Evolutionary conservation across 1,284 basidiomycete genomes (phyloP).

Genomic region (Sphaerobolus stellatus): DNA sequence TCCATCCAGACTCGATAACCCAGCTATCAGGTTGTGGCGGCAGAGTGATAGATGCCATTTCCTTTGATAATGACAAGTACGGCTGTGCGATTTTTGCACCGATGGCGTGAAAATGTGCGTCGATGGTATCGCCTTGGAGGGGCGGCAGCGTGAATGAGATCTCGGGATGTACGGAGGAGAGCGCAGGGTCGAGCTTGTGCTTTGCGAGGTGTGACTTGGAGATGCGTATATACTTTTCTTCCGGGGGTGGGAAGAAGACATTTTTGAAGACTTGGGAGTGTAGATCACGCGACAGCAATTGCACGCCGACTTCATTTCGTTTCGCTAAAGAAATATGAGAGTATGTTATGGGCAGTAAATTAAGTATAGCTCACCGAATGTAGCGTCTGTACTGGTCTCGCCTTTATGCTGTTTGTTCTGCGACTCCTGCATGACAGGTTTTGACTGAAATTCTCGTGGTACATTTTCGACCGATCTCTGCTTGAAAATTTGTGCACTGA

Average conservation of each 20-base stretch:
- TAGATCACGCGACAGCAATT: conserved; percentile 79
- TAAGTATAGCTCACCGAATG: no score
- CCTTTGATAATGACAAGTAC: conserved; percentile 74
- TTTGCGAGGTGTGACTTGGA: conserved; percentile 75
- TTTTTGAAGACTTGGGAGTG: conserved; percentile 86
- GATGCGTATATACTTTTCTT: conserved; percentile 65
- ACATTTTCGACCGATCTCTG: no score
- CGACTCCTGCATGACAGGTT: no score
- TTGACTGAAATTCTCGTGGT: no score
- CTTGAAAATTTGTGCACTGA: no score
- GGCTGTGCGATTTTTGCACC: conserved; percentile 76
- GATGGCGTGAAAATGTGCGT: conserved; percentile 88
- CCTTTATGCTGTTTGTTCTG: no score
- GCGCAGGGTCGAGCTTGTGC: conserved; percentile 79
- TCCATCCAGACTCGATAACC: conserved; percentile 84
- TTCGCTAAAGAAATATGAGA: no score
- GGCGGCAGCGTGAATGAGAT: conserved; percentile 81
- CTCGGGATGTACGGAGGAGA: conserved; percentile 79
- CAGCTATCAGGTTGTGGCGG: conserved; percentile 69
- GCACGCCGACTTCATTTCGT: conserved; percentile 88
- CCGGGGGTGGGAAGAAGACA: conserved; percentile 61
- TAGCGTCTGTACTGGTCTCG: no score
- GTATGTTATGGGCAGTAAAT: no score
- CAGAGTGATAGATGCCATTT: conserved; percentile 55
- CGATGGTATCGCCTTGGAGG: conserved; percentile 79